phyloP scores from a whole-genome alignment of 2,329 filamentous ascomycete genomes.

The Arthrobotrys pseudoclavata region DNA sequence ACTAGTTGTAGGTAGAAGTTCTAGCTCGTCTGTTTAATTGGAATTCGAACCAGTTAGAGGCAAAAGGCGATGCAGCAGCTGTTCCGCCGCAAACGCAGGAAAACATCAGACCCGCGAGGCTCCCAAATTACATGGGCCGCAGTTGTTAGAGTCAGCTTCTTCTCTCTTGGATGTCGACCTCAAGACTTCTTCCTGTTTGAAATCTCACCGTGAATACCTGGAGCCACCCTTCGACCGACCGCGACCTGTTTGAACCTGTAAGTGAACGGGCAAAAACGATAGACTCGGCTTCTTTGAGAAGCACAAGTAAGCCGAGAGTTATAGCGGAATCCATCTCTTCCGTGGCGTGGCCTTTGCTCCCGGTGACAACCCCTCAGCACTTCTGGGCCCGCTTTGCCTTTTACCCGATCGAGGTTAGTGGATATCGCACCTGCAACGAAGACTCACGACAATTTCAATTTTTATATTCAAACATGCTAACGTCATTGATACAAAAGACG shows the following conservation, averaged over 20 bases:
- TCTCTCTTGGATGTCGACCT: conserved; percentile 16
- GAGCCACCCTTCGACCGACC: conserved; percentile 25
- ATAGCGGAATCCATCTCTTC: neutral
- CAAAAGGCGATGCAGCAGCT: conserved; percentile 24
- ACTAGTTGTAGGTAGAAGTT: conserved; percentile 10
- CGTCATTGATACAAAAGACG: conserved; percentile 25
- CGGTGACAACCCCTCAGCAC: conserved; percentile 34
- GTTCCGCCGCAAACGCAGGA: conserved; percentile 18
- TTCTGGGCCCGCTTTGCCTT: conserved; percentile 17
- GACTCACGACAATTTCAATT: conserved; percentile 16
- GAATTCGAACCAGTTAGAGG: neutral
- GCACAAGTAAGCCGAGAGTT: neutral
- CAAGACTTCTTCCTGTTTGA: conserved; percentile 8
- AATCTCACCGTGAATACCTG: conserved; percentile 6
- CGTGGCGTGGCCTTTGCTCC: conserved; percentile 17
- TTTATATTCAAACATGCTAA: conserved; percentile 26
- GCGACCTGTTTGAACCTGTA: conserved; percentile 4
- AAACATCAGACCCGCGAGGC: conserved; percentile 36
- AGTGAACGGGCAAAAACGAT: neutral
- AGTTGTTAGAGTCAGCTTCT: conserved; percentile 28
- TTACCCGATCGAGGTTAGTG: conserved; percentile 58
- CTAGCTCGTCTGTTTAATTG: conserved; percentile 1
- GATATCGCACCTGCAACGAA: conserved; percentile 44
- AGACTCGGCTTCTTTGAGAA: conserved; percentile 7
- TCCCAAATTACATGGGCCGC: conserved; percentile 33